phyloP scores from a whole-genome alignment of 148 eudicot species.

The Tetragonia tetragonoides region DNA sequence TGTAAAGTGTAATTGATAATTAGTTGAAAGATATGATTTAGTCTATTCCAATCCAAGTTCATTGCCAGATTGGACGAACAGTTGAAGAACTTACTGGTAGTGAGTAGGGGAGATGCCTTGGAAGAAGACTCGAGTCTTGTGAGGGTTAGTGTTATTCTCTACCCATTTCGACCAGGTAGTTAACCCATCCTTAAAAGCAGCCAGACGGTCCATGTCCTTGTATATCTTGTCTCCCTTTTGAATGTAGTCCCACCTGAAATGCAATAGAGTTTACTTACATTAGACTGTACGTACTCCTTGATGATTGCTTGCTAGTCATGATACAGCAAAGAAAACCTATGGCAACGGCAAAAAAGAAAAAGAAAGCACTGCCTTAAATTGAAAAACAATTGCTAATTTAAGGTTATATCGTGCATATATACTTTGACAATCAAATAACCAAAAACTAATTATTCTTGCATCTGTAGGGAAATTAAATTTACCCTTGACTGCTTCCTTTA shows the following conservation, averaged over 20 bases:
- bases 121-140: conserved; percentile 41
- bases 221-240: conserved; percentile 25
- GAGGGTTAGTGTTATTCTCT: conserved; percentile 30
- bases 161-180: conserved; percentile 64
- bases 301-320: too few species aligned
- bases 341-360: too few species aligned
- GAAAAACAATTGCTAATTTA: too few species aligned
- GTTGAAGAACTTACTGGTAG: conserved; percentile 25
- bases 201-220: conserved; percentile 50
- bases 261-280: neutral
- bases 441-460: neutral
- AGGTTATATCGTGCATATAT: too few species aligned
- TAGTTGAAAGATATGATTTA: neutral
- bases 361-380: too few species aligned
- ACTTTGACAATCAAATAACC: too few species aligned
- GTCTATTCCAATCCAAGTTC: too few species aligned
- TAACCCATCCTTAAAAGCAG: conserved; percentile 36
- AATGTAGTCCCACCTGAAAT: conserved; percentile 53
- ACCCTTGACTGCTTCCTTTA: conserved; percentile 44
- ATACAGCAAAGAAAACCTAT: too few species aligned
- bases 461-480: neutral
- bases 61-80: neutral
- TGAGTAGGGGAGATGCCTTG: conserved; percentile 56
- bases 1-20: too few species aligned
- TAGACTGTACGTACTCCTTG: too few species aligned